Base-by-base conservation (phyloP, 2,329 filamentous ascomycete species). In the Aspergillus quadricinctus region DNA sequence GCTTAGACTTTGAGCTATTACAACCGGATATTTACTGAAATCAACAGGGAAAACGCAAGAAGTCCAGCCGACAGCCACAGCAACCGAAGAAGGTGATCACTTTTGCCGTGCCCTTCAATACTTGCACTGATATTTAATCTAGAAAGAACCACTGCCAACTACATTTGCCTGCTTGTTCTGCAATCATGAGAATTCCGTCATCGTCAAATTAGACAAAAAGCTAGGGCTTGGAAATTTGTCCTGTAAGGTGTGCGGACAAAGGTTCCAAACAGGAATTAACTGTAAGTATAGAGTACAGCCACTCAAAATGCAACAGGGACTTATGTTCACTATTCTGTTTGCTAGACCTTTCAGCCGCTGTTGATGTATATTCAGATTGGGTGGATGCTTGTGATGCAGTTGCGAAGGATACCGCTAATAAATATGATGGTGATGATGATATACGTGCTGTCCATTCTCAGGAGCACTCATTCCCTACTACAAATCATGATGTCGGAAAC, bases 311-410 rank as follows among this genome's bases (percentile, higher is more conserved):
- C 25, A 40, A 19, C 35, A 21, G 3, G 17, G 27, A 25, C 14
- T 29, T 37, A 41, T 41, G n/a, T 31, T 35, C 37, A 46, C 46
- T 37, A 53, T n/a, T 45, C 11, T 23, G 27, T 27, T 28, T 19
- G 6, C 7, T 60, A 96, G 91, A 95, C 73, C 85, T 97, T 27
- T 95, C 90, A 27, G 90, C 89, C 14, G 85, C 91, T 0, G 92
- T 99, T 49, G 94, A 99, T 71, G 93, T 99, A 7, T 99, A 99
- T 71, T 90, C 90, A 35, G 94, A 97, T 74, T 99, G 94, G 94
- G 90, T 99, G 61, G 94, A 99, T 76, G 94, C 94, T n/a, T 89
- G 87, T 70, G 88, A 90, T 69, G 81, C 84, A 5, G 87, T 89
- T 50, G 86, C 86, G 17, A 87, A 88, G 68, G 80, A 86, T 58